Evolutionary conservation across 805 yeast genomes (phyloP).

Genomic region (Candida michaelii): DNA sequence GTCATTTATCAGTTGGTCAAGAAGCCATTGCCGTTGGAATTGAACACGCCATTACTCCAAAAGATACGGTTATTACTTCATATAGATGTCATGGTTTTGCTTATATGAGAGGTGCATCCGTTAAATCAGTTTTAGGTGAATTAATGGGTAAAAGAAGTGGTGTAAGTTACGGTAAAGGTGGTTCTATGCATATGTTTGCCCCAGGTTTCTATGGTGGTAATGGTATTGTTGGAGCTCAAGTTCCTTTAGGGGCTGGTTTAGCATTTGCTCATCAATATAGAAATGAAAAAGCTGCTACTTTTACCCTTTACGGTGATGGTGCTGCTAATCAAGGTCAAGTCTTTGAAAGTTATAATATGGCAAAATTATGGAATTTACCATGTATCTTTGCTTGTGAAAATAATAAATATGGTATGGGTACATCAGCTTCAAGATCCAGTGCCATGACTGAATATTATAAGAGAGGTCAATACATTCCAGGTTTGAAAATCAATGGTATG

Average conservation of each 20-base stretch:
- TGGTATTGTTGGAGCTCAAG: slow-evolving; percentile 99
- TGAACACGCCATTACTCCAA: slow-evolving; percentile 83
- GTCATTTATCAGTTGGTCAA: slow-evolving; percentile 97
- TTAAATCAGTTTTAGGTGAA: slow-evolving; percentile 88
- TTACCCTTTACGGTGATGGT: slow-evolving; percentile 96
- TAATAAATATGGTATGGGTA: slow-evolving; percentile 99
- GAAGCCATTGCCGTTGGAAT: slow-evolving; percentile 99
- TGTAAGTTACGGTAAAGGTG: slow-evolving; percentile 97
- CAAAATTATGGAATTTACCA: slow-evolving; percentile 97
- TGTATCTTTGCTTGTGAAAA: slow-evolving; percentile 95
- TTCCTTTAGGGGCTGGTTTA: slow-evolving; percentile 95
- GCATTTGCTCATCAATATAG: slow-evolving; percentile 98
- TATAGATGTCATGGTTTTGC: slow-evolving; percentile 99
- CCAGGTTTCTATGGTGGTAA: slow-evolving; percentile 98
- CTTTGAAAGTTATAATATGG: slow-evolving; percentile 97
- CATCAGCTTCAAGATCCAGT: slow-evolving; percentile 94
- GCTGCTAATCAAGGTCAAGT: slow-evolving; percentile 99
- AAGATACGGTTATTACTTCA: slow-evolving; percentile 91
- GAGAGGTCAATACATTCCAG: slow-evolving; percentile 99
- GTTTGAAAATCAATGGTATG: slow-evolving; percentile 98
- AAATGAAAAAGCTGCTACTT: slow-evolving; percentile 74
- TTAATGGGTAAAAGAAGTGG: slow-evolving; percentile 96
- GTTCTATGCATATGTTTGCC: slow-evolving; percentile 98
- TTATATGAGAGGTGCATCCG: slow-evolving; percentile 92
- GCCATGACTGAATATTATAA: slow-evolving; percentile 96